A percentile compares a stretch with the other conserved stretches of the same genome.
Evolutionary conservation across 148 eudicot species (phyloP).

Genomic region (Fagopyrum tataricum): DNA sequence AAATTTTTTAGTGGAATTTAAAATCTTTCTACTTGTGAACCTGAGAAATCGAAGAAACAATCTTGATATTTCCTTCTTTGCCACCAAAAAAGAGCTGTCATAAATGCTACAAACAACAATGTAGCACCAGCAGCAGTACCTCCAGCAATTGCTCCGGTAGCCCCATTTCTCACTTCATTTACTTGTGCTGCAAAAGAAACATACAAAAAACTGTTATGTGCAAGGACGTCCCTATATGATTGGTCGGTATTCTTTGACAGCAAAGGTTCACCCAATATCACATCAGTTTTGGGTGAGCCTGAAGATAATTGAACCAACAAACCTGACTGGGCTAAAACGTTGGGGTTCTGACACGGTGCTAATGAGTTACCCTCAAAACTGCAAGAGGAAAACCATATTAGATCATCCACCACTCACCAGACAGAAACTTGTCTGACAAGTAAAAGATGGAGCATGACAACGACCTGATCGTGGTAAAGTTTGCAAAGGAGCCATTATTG

Average conservation of each 20-base stretch:
- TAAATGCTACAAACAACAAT: conserved; percentile 43
- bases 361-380: conserved; percentile 54
- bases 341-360: no score
- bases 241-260: no score
- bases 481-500: conserved; percentile 65
- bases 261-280: no score
- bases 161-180: neutral
- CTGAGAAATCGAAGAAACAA: conserved; percentile 47
- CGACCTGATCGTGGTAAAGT: conserved; percentile 78
- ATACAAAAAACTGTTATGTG: neutral
- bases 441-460: conserved; percentile 12
- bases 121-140: conserved; percentile 34
- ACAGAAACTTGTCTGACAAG: neutral
- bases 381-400: conserved; percentile 15
- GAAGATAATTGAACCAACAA: neutral
- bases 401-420: neutral
- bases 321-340: neutral
- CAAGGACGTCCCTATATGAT: no score
- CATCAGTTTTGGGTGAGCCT: neutral
- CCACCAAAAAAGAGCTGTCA: conserved; percentile 36
- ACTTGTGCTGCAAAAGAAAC: neutral
- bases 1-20: neutral
- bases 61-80: conserved; percentile 41
- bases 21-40: conserved; percentile 19
- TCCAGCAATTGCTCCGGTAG: neutral